Conservation (phyloP, 108 stramenopile genomes). For the Cyclotella kingstonii region DNA sequence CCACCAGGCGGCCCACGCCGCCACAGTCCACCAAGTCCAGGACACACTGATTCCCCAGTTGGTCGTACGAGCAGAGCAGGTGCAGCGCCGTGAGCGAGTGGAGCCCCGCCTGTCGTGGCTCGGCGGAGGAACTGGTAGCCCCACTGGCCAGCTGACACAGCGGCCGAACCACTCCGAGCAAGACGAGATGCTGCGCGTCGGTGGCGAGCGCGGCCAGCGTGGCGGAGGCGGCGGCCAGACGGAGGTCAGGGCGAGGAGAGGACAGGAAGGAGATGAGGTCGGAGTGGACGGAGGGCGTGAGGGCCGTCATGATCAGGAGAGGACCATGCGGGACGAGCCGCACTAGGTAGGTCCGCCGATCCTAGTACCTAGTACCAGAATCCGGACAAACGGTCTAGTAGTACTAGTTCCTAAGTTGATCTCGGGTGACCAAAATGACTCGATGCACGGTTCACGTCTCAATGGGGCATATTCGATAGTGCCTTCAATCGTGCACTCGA, state of each 20-base stretch:
- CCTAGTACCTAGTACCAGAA: no score
- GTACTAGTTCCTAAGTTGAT: no score
- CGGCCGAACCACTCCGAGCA: constrained; percentile 18
- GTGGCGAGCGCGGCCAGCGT: constrained; percentile 30
- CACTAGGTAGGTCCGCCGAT: no score
- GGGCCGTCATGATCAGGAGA: no score
- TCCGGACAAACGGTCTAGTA: no score
- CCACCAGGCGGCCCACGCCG: constrained; percentile 56
- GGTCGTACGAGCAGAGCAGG: constrained; percentile 22
- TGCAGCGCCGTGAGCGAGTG: constrained; percentile 22
- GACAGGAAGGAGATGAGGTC: constrained; percentile 36
- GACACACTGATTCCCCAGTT: constrained; percentile 50
- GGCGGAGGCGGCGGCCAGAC: constrained; percentile 39
- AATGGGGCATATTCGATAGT: no score
- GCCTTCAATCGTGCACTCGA: no score
- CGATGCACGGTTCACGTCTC: no score
- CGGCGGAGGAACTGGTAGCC: background rate
- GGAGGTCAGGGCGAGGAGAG: constrained; percentile 38
- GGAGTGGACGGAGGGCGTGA: no score
- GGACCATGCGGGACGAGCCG: no score
- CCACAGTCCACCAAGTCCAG: constrained; percentile 50
- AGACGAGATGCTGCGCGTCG: constrained; percentile 11
- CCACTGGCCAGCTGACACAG: constrained; percentile 26
- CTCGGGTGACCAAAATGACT: no score
- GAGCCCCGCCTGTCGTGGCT: no score